Percentiles rank a stretch among this genome's conserved stretches.
phyloP scores from a whole-genome alignment of 352 stramenopile species.

The Phytophthora meadii region DNA sequence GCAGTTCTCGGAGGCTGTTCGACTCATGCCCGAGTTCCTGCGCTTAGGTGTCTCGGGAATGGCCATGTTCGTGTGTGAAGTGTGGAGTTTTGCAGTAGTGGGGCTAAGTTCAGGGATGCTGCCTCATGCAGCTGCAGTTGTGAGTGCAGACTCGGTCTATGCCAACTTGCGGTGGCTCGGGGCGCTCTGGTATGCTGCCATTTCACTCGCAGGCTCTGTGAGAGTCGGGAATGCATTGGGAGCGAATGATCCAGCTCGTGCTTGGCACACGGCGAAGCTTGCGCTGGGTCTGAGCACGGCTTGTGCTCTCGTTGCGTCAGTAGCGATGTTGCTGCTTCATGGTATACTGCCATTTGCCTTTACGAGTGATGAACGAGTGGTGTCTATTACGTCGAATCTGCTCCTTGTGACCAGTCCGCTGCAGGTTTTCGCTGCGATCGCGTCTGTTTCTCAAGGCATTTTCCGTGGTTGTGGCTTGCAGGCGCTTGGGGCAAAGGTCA shows the following conservation, averaged over 20 bases:
- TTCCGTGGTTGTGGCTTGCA: conserved; percentile 85
- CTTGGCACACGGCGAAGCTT: conserved; percentile 73
- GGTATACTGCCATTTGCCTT: conserved; percentile 68
- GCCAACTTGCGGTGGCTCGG: conserved; percentile 75
- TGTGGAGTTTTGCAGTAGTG: conserved; percentile 81
- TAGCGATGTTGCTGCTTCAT: conserved; percentile 66
- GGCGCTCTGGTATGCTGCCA: conserved; percentile 58
- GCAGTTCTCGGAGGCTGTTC: conserved; percentile 64
- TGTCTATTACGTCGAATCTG: conserved; percentile 61
- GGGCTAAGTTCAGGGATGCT: conserved; percentile 79
- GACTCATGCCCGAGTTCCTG: conserved; percentile 78
- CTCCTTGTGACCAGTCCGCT: conserved; percentile 77
- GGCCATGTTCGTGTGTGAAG: conserved; percentile 90
- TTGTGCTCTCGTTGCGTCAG: conserved; percentile 53
- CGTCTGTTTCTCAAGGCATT: conserved; percentile 75
- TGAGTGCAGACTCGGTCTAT: conserved; percentile 88
- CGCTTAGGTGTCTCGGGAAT: conserved; percentile 81
- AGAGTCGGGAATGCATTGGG: conserved; percentile 88
- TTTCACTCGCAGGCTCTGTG: conserved; percentile 73
- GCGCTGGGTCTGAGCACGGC: conserved; percentile 53
- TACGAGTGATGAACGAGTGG: conserved; percentile 60
- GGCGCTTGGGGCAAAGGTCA: conserved; percentile 79
- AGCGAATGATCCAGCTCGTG: conserved; percentile 77
- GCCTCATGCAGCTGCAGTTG: conserved; percentile 76
- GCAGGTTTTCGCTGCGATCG: conserved; percentile 86